These are phyloP conservation scores for Lactifluus piperatus DNA, from an alignment of 768 basidiomycete species.

Conservation along the genomic window DNA sequence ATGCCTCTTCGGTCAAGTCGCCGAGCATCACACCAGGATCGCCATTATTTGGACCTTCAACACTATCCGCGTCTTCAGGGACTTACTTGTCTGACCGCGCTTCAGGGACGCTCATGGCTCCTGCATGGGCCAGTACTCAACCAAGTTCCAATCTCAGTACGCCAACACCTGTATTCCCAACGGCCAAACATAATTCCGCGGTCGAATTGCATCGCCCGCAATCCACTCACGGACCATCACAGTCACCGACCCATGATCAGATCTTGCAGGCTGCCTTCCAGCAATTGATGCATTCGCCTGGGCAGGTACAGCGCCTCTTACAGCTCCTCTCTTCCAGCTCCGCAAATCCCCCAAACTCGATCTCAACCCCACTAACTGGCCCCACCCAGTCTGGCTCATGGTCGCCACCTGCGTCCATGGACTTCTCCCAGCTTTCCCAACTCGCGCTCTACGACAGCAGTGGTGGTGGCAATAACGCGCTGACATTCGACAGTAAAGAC, in stretches of 20 bases:
- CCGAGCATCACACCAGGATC: conserved; percentile 1
- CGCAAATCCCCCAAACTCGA: neutral
- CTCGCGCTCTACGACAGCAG: conserved; percentile 21
- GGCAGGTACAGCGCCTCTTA: conserved; percentile 24
- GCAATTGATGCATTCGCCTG: conserved; percentile 23
- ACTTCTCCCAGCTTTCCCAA: conserved; percentile 20
- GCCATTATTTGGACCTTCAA: neutral
- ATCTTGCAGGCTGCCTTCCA: conserved; percentile 21
- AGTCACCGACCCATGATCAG: conserved; percentile 13
- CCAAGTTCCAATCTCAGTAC: neutral
- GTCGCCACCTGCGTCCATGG: conserved; percentile 19
- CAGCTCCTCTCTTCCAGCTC: conserved; percentile 18
- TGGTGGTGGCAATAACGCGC: conserved; percentile 4
- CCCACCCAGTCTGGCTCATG: conserved; percentile 9
- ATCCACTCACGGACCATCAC: neutral
- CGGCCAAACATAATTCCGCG: conserved; percentile 8
- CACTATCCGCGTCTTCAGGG: neutral
- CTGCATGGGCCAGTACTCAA: neutral
- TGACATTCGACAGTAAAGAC: conserved; percentile 27
- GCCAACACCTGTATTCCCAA: neutral
- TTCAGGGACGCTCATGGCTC: neutral
- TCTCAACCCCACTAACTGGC: neutral
- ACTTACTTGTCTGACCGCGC: conserved; percentile 4
- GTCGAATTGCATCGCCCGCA: conserved; percentile 17
- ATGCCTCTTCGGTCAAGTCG: conserved; percentile 10